Evolutionary conservation across 2,329 filamentous ascomycete species (phyloP).

Genomic region (Alternaria sp.): DNA sequence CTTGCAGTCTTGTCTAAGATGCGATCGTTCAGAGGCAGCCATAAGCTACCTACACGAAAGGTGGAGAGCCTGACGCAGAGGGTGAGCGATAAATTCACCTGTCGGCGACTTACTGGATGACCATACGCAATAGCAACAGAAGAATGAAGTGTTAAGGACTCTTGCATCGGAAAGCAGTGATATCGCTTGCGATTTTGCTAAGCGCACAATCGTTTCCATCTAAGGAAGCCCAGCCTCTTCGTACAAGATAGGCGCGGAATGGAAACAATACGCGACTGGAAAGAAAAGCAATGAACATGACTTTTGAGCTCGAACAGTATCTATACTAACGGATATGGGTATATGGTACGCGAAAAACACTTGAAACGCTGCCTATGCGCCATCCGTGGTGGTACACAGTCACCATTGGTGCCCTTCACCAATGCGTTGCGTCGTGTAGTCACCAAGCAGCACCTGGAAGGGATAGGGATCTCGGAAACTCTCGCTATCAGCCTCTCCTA

Average conservation of each 20-base stretch:
- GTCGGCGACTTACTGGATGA: no score
- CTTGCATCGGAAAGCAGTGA: background rate
- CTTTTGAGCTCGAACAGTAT: background rate
- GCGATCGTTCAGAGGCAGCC: no score
- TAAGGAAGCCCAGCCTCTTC: background rate
- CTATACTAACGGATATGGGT: conserved; percentile 11
- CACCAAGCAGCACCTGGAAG: background rate
- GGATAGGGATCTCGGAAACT: no score
- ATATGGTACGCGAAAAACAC: conserved; percentile 9
- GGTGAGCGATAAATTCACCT: no score
- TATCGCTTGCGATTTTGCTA: background rate
- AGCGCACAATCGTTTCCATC: background rate
- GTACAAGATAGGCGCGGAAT: background rate
- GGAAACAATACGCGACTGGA: background rate
- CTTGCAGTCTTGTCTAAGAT: no score
- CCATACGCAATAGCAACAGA: no score
- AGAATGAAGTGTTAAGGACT: no score
- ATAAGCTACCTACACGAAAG: no score
- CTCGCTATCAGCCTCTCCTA: conserved; percentile 12
- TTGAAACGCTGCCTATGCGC: background rate
- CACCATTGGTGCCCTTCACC: background rate
- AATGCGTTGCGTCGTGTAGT: background rate
- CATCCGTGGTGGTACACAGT: background rate
- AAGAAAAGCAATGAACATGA: background rate
- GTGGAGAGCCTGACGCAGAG: no score